Evolutionary conservation across 2,329 filamentous ascomycete species (phyloP), one percentile per base, ranked within the genome.

Genomic region (Alternaria metachromatica): DNA sequence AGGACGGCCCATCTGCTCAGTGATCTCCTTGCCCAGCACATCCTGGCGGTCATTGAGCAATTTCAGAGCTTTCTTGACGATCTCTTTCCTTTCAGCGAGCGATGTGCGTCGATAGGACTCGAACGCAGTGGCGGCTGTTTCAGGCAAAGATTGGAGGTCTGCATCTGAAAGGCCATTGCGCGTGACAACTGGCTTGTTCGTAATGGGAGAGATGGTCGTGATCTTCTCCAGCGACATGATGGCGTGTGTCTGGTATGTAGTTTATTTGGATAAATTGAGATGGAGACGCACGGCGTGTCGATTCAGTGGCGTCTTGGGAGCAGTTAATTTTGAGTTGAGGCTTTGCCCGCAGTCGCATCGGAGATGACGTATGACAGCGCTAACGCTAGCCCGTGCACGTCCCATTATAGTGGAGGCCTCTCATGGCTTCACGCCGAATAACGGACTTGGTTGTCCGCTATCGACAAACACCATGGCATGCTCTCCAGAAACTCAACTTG

Each of bases 1-100:
- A 33, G 95, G 95, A 20, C 95, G 87, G 45, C 95, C 95, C 94
- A 98, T 98, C 83, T 98, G 94, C 78, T 93, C 90, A 0, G 94
- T 97, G 63, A 98, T 83, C 79, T 97, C 94, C 70, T 88, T 87
- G 6, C 91, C 94, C 33, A 98, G 85, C 66, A 89, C 91, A 88
- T 96, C 91, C 80, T 94, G 87, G 78, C 89, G 90, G 54, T 89
- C 87, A 15, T 83, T 81, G 26, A 98, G 84, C 5, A 92, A 81
- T 66, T 90, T 87, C 48, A 98, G 83, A 1, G 94, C 94, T 74
- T 91, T 92, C 73, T 88, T 89, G 73, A 97, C 89, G 68, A 97
- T 94, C 50, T 87, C 86, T 80, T 97, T 90, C 55, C 95, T 89
- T 67, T 94, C 88, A 55, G 86, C 82, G 51, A 98, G 86, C 2